Base-by-base conservation (phyloP, 1,139 yeast genomes). In the Taiozyma onychis region DNA sequence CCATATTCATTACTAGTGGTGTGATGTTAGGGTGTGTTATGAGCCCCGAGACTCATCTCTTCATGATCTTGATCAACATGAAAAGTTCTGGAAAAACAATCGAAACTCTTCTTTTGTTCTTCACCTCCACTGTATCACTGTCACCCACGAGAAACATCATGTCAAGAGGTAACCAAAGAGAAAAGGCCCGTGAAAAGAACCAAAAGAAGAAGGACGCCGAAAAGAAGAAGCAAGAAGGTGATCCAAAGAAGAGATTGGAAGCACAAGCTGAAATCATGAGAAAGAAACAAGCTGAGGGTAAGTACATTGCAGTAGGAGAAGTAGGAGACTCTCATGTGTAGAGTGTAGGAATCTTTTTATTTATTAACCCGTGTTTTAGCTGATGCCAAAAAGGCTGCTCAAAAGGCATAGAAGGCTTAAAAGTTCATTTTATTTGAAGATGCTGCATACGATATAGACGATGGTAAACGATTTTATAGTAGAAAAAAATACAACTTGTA, bases 151-250 rank as follows among this genome's bases (percentile, higher is more conserved):
- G 9, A 22, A 39, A 21, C 27, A 39, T n/a, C 4, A 91, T 91
- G 98, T 85, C 96, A 48, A 81, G 99, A 75, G 99, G 99, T 34
- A 93, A 93, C 70, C 98, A 93, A 71, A 80, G 99, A 68, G 99
- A 93, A 47, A 78, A 88, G 62, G 97, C 97, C 30, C 80, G 99
- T 66, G 90, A 85, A 54, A 91, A 88, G 72, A 89, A 88, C 70
- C 68, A 73, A 66, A 93, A 91, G 74, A 91, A 91, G 70, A 85
- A 79, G 43, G 75, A 75, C 5, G 70, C 72, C 28, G 83, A 85
- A 66, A 75, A 72, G 61, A 78, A 77, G 66, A 88, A 89, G 75
- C 81, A 80, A 64, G 76, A 72, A 6, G 97, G 97, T 30, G 96
- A 89, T 64, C 93, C 95, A 43, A 75, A 76, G 56, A 87, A 88